Evolutionary conservation across 306 rosid genomes (phyloP), one percentile per base, ranked within the genome.

Genomic region (Astragalus glycyphyllos): DNA sequence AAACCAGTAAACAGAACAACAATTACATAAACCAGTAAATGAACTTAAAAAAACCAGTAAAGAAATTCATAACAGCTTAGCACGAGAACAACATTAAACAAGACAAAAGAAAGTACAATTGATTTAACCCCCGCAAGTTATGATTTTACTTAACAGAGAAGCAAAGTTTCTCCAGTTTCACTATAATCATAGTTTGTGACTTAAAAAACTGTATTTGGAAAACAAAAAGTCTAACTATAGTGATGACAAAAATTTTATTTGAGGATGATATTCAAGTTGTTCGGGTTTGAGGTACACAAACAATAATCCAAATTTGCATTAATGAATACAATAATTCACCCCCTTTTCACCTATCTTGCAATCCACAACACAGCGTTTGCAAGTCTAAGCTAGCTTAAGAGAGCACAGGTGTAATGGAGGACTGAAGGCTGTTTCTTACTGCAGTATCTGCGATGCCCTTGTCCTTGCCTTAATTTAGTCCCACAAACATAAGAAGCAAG

Each of bases 401-500:
- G 40, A 53, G 61, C 57, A 11, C 65, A 7, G 58, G 32, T 20
- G 51, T 54, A 8, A 38, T 7, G 14, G 41, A 40, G 42, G 26
- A 37, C 6, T 69, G 5, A n/a, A 8, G 65, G 46, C 12, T 13
- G 74, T 55, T 55, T 41, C 64, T 54, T 8, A 17, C 11, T 15
- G 29, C 53, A 54, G 16, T 40, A 58, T 56, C 4, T 45, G 23
- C 4, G 0, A 50, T 32, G 32, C n/a, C 9, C 37, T 44, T 48
- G 8, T 5, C 69, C 20, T 55, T 48, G 11, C 5, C 68, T n/a
- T 26, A 10, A 48, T 12, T 4, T 14, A 57, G 37, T 40, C 38
- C 37, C 26, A 12, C 38, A 26, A 66, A 69, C 66, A 16, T 71
- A 5, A 16, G 65, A 47, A 78, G 29, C 23, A 23, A 15, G 23